A percentile compares a stretch with the other conserved stretches of the same genome.
phyloP scores from a whole-genome alignment of 768 basidiomycete genomes.

The Hysterangium stoloniferum region DNA sequence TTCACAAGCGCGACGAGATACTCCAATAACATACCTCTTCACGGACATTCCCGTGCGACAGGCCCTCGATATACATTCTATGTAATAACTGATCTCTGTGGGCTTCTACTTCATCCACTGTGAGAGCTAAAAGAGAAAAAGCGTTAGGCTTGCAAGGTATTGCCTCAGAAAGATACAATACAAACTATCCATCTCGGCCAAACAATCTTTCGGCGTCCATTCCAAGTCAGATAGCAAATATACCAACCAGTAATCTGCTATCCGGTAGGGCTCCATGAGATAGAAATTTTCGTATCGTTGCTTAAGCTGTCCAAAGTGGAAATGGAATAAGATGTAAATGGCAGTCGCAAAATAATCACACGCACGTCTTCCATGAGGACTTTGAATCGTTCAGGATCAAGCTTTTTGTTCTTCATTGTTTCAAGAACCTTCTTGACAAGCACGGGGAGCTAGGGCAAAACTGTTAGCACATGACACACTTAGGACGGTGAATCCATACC shows the following conservation, averaged over 20 bases:
- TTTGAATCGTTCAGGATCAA: conserved; percentile 64
- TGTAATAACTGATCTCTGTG: conserved; percentile 56
- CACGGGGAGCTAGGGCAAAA: conserved; percentile 35
- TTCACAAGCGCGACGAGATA: neutral
- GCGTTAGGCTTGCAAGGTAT: no score
- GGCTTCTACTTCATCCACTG: conserved; percentile 55
- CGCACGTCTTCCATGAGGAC: conserved; percentile 81
- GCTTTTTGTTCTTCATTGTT: conserved; percentile 52
- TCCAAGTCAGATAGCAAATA: conserved; percentile 64
- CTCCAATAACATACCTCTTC: conserved; percentile 56
- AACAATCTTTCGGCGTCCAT: conserved; percentile 72
- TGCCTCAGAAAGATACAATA: conserved; percentile 11
- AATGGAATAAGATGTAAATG: neutral
- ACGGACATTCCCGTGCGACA: conserved; percentile 79
- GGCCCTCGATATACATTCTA: conserved; percentile 57
- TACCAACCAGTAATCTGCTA: conserved; percentile 69
- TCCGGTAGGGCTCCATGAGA: conserved; percentile 71
- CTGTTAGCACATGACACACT: neutral
- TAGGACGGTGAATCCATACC: conserved; percentile 18
- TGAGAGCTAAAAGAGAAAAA: conserved; percentile 48
- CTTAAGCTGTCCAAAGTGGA: conserved; percentile 42
- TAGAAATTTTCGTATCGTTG: conserved; percentile 82
- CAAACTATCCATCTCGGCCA: conserved; percentile 70
- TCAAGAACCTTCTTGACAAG: conserved; percentile 67
- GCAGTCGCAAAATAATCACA: conserved; percentile 6